These are phyloP conservation scores for Niveomyces coronatus DNA, from an alignment of 2,329 filamentous ascomycete genomes.

Conservation along the genomic window DNA sequence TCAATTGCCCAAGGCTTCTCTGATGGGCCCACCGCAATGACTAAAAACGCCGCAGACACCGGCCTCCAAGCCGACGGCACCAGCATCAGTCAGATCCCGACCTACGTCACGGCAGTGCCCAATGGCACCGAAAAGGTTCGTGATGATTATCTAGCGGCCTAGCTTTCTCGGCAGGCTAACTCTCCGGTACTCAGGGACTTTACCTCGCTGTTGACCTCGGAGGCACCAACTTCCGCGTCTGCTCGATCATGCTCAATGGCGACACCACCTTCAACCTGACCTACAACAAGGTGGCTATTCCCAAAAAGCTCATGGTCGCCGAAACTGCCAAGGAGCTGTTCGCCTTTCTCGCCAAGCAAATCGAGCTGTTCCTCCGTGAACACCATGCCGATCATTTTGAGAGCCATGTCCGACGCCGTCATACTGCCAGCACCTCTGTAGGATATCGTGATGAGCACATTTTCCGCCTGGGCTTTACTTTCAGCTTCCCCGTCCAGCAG, in stretches of 20 bases:
- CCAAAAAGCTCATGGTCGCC: conserved; percentile 80
- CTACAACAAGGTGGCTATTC: conserved; percentile 86
- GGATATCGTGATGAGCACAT: conserved; percentile 62
- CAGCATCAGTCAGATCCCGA: conserved; percentile 89
- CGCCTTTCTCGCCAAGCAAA: conserved; percentile 83
- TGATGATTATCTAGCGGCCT: conserved; percentile 7
- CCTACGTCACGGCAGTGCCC: conserved; percentile 89
- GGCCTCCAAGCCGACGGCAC: conserved; percentile 69
- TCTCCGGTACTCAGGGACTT: conserved; percentile 61
- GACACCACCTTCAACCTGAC: conserved; percentile 92
- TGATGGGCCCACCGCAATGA: not conserved
- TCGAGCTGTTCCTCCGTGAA: conserved; percentile 74
- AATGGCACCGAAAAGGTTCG: conserved; percentile 93
- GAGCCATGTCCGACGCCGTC: conserved; percentile 53
- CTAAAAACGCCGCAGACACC: conserved; percentile 48
- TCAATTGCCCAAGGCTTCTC: not conserved
- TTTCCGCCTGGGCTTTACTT: conserved; percentile 96
- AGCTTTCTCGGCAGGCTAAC: conserved; percentile 1
- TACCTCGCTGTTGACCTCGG: conserved; percentile 97
- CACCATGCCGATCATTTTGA: conserved; percentile 86
- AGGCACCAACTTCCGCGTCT: conserved; percentile 96
- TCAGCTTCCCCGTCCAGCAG: conserved; percentile 94
- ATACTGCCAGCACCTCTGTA: conserved; percentile 46
- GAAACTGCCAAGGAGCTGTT: conserved; percentile 83
- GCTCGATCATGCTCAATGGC: conserved; percentile 85